Evolutionary conservation across 306 rosid genomes (phyloP).

Genomic region (Calophaca sinica): DNA sequence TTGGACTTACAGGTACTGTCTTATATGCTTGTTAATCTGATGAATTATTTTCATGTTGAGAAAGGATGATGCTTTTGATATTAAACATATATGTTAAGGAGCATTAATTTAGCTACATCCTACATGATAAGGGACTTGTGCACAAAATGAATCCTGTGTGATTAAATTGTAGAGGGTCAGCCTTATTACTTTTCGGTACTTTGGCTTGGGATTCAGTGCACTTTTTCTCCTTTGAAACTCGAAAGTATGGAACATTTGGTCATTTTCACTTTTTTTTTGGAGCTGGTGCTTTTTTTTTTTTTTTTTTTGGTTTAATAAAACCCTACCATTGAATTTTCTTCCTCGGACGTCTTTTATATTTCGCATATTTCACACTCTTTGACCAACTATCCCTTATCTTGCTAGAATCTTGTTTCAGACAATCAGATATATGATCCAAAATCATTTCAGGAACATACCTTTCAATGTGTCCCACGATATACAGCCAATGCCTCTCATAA

Average conservation of each 20-base stretch:
- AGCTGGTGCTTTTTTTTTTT: neutral
- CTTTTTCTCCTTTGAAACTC: neutral
- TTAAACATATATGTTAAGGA: conserved; percentile 12
- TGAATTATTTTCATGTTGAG: conserved; percentile 11
- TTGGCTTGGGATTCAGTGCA: neutral
- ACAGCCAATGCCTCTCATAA: too few relatives aligned
- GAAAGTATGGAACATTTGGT: neutral
- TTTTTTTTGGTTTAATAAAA: too few relatives aligned
- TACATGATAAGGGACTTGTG: conserved; percentile 33
- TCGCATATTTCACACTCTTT: neutral
- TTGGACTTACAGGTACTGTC: conserved; percentile 85
- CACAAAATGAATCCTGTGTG: conserved; percentile 7
- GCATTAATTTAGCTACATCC: neutral
- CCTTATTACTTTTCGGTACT: neutral
- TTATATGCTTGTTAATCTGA: conserved; percentile 11
- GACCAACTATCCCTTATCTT: conserved; percentile 10
- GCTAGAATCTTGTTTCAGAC: conserved; percentile 21
- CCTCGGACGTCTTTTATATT: too few relatives aligned
- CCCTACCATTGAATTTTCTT: too few relatives aligned
- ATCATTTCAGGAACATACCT: conserved; percentile 13
- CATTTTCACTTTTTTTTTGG: neutral
- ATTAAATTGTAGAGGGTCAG: neutral
- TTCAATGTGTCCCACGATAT: neutral
- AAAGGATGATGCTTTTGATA: conserved; percentile 5
- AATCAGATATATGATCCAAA: neutral